These are phyloP conservation scores for Tetratostichococcus sp. DNA, from an alignment of 139 green algal genomes.

Conservation along the genomic window DNA sequence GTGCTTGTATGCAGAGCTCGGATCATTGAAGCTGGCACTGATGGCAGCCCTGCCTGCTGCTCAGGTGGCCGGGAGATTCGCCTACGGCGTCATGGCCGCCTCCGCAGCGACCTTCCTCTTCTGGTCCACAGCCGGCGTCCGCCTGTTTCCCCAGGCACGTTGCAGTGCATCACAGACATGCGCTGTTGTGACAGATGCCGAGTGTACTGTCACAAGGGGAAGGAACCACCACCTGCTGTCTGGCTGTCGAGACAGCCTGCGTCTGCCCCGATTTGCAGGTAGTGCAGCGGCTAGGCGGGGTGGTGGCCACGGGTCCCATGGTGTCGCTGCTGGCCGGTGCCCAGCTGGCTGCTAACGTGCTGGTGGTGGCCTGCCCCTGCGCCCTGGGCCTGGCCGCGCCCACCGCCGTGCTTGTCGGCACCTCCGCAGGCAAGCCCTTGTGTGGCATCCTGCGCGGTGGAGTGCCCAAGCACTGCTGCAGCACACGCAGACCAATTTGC, in stretches of 20 bases:
- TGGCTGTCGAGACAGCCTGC: no score
- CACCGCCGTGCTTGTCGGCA: conserved; percentile 90
- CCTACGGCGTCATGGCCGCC: conserved; percentile 73
- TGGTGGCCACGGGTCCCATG: conserved; percentile 3
- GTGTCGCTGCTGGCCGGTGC: conserved; percentile 56
- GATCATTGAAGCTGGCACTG: no score
- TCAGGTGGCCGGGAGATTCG: conserved; percentile 68
- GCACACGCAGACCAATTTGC: no score
- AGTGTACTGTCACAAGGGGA: no score
- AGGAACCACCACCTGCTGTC: no score
- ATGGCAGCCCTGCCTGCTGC: not conserved
- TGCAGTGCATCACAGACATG: not conserved
- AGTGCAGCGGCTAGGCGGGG: conserved; percentile 16
- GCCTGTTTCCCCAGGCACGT: conserved; percentile 63
- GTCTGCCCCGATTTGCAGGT: conserved; percentile 15
- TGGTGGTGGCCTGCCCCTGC: conserved; percentile 93
- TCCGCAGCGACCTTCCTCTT: conserved; percentile 75
- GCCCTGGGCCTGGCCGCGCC: conserved; percentile 89
- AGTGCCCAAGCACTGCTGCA: not conserved
- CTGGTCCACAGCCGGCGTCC: conserved; percentile 58
- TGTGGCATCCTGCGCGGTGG: not conserved
- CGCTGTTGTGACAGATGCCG: no score
- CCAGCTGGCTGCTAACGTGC: conserved; percentile 88
- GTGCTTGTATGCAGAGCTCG: no score
- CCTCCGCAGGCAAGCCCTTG: conserved; percentile 56